Percentiles rank a stretch among this genome's conserved stretches.
phyloP scores from a whole-genome alignment of 192 early-diverging fungal genomes.

The Thoreauomyces humboldtii region DNA sequence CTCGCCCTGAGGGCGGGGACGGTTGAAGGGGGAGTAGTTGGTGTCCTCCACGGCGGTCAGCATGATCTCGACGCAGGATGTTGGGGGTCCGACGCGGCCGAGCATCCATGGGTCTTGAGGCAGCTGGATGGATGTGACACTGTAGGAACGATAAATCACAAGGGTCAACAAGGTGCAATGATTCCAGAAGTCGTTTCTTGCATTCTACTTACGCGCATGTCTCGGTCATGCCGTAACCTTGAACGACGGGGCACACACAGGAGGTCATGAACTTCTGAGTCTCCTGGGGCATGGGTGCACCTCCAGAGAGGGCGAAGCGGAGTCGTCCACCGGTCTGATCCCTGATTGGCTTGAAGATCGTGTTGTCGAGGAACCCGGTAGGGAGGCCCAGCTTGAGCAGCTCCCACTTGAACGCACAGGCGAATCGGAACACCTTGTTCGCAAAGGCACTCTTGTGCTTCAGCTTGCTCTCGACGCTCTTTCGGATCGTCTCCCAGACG shows the following conservation, averaged over 20 bases:
- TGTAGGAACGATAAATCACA: not conserved
- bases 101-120: conserved; percentile 38
- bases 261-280: conserved; percentile 83
- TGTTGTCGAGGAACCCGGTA: conserved; percentile 60
- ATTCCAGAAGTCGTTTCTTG: conserved; percentile 56
- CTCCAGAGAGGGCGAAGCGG: conserved; percentile 77
- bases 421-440: conserved; percentile 74
- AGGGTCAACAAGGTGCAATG: conserved; percentile 56
- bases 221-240: conserved; percentile 89
- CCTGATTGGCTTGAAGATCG: conserved; percentile 82
- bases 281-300: conserved; percentile 81
- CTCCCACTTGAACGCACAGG: conserved; percentile 71
- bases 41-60: conserved; percentile 60
- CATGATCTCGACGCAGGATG: conserved; percentile 74
- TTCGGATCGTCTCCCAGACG: conserved; percentile 80
- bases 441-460: conserved; percentile 43
- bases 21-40: conserved; percentile 30
- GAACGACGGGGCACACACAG: conserved; percentile 74
- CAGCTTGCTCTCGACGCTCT: conserved; percentile 72
- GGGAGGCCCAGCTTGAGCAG: conserved; percentile 65
- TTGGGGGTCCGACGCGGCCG: conserved; percentile 71
- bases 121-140: conserved; percentile 24
- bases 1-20: conserved; percentile 61
- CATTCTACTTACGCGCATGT: conserved; percentile 48
- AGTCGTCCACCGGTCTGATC: conserved; percentile 83